Conservation (phyloP, 805 yeast genomes). For the Nakazawaea laoshanensis region DNA sequence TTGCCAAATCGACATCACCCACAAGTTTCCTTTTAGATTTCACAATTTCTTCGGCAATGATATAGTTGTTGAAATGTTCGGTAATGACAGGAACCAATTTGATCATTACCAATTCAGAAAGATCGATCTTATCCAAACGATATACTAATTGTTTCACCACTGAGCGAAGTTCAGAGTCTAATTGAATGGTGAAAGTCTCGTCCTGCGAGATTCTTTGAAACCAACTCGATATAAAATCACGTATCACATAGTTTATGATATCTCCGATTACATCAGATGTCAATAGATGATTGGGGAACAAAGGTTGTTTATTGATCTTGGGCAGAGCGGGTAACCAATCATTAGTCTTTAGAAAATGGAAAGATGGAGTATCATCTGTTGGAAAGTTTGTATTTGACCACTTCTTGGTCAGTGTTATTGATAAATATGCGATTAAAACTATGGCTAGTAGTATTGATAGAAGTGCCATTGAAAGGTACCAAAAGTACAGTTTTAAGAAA, state of each 20-base stretch:
- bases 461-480: too few species aligned
- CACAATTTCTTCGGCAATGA: slow-evolving; percentile 30
- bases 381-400: too few species aligned
- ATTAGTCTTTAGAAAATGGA: slow-evolving; percentile 18
- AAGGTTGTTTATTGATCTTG: slow-evolving; percentile 14
- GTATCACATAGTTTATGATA: slow-evolving; percentile 36
- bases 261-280: slow-evolving; percentile 46
- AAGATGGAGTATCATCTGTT: too few species aligned
- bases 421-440: too few species aligned
- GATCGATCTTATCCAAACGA: slow-evolving; percentile 37
- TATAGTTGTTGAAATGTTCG: slow-evolving; percentile 49
- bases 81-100: slow-evolving; percentile 57
- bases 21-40: slow-evolving; percentile 19
- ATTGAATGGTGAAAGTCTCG: slow-evolving; percentile 28
- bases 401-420: too few species aligned
- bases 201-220: slow-evolving; percentile 35
- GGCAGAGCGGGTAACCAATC: slow-evolving; percentile 21
- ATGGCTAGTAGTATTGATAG: too few species aligned
- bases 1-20: slow-evolving; percentile 28
- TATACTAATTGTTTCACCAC: slow-evolving; percentile 32
- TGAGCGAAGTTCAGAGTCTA: slow-evolving; percentile 33
- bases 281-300: slow-evolving; percentile 39
- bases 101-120: slow-evolving; percentile 48
- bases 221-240: slow-evolving; percentile 55
- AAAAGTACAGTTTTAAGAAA: too few species aligned